Conservation (phyloP, 768 basidiomycete species). For the Hygrophorus russula region DNA sequence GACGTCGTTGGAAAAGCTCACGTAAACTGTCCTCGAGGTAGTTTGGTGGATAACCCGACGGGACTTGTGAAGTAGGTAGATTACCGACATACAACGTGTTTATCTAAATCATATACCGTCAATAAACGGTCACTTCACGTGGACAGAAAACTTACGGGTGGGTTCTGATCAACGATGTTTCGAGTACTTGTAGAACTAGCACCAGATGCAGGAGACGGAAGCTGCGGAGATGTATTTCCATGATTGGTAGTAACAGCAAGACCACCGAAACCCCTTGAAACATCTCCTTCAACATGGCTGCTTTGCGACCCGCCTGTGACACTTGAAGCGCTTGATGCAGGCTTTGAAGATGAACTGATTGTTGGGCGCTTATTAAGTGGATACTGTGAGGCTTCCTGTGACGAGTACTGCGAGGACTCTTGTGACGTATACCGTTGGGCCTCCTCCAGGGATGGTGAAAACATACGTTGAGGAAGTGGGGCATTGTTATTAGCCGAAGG, state of each 20-base stretch:
- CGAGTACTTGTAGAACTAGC: constrained; percentile 36
- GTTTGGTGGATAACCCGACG: constrained; percentile 62
- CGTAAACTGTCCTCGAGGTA: constrained; percentile 82
- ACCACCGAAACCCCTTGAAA: constrained; percentile 30
- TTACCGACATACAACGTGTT: constrained; percentile 99
- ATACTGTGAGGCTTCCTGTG: background rate
- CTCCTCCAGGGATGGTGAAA: constrained; percentile 9
- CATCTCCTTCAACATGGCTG: constrained; percentile 15
- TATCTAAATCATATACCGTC: constrained; percentile 38
- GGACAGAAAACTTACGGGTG: constrained; percentile 48
- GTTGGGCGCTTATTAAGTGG: constrained; percentile 1
- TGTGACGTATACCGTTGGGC: constrained; percentile 8
- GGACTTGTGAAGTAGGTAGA: constrained; percentile 70
- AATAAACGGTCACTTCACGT: background rate
- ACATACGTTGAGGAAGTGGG: constrained; percentile 1
- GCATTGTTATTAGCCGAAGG: background rate
- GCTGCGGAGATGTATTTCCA: constrained; percentile 54
- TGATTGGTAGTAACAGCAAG: constrained; percentile 43
- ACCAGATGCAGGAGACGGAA: constrained; percentile 68
- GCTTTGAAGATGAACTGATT: constrained; percentile 8
- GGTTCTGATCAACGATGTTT: constrained; percentile 76
- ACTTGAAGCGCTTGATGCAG: constrained; percentile 23
- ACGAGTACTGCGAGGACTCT: constrained; percentile 8
- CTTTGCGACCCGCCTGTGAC: constrained; percentile 16
- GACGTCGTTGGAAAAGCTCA: constrained; percentile 65